Evolutionary conservation across 1,139 yeast genomes (phyloP).

Genomic region (Pichia sp.): DNA sequence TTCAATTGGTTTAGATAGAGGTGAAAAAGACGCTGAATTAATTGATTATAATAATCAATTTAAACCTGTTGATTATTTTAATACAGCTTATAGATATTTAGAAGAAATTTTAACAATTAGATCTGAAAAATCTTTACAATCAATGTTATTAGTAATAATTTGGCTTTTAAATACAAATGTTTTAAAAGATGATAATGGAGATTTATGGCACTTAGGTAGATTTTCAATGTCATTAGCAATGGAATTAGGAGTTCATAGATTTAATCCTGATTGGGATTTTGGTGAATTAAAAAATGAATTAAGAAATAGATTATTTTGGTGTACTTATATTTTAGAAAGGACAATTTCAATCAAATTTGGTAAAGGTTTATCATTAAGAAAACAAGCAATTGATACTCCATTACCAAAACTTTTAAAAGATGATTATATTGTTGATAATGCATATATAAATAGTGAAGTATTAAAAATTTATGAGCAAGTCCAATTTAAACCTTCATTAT

Average conservation of each 20-base stretch:
- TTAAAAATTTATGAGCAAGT: slow-evolving; percentile 15
- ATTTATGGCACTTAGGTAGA: slow-evolving; percentile 23
- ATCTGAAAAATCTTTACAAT: slow-evolving; percentile 21
- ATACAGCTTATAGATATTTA: slow-evolving; percentile 21
- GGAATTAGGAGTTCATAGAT: slow-evolving; percentile 25
- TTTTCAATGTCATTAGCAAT: slow-evolving; percentile 24
- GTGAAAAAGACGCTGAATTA: slow-evolving; percentile 6
- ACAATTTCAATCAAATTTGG: slow-evolving; percentile 21
- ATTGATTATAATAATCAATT: slow-evolving; percentile 16
- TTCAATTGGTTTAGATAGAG: slow-evolving; percentile 18
- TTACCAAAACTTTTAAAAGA: slow-evolving; percentile 18
- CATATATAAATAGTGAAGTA: slow-evolving; percentile 3
- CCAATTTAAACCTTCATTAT: slow-evolving; percentile 19
- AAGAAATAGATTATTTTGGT: slow-evolving; percentile 24
- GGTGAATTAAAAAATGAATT: slow-evolving; percentile 20
- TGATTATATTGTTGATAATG: slow-evolving; percentile 14
- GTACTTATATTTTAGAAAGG: slow-evolving; percentile 21
- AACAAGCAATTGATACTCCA: slow-evolving; percentile 24
- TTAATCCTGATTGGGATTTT: slow-evolving; percentile 23
- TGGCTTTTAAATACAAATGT: slow-evolving; percentile 21
- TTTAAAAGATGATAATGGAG: slow-evolving; percentile 22
- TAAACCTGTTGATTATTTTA: slow-evolving; percentile 20
- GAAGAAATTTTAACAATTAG: slow-evolving; percentile 19
- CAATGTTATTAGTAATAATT: slow-evolving; percentile 17
- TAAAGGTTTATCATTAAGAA: slow-evolving; percentile 21